phyloP scores from a whole-genome alignment of 1,284 basidiomycete species.

The Tilletiaria anomala region DNA sequence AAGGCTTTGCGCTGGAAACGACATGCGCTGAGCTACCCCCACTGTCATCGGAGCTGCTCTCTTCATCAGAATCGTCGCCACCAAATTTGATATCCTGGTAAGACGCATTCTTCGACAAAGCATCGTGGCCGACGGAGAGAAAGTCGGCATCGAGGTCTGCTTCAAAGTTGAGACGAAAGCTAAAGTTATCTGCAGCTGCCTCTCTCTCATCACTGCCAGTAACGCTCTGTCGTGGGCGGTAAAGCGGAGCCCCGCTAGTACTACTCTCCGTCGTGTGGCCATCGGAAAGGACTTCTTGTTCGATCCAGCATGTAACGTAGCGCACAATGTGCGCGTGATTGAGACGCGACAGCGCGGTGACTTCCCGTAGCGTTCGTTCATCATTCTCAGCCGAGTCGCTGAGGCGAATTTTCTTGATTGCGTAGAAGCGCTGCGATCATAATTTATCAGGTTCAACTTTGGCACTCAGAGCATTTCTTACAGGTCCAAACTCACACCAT shows the following conservation, averaged over 20 bases:
- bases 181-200: no score
- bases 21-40: no score
- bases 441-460: no score
- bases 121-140: conserved; percentile 36
- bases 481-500: conserved; percentile 30
- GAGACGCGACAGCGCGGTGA: conserved; percentile 70
- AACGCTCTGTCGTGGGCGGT: no score
- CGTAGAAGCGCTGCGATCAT: conserved; percentile 37
- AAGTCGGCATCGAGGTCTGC: conserved; percentile 32
- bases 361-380: conserved; percentile 76
- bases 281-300: conserved; percentile 5
- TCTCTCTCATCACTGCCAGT: conserved; percentile 3
- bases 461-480: neutral
- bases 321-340: conserved; percentile 82
- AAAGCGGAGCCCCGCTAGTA: no score
- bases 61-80: conserved; percentile 2
- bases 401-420: conserved; percentile 78
- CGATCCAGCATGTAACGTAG: conserved; percentile 46
- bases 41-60: conserved; percentile 2
- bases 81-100: conserved; percentile 49
- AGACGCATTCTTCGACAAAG: conserved; percentile 46
- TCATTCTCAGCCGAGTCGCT: conserved; percentile 57
- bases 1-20: no score
- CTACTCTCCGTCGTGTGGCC: no score
- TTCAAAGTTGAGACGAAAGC: no score